Evolutionary conservation across 2,329 filamentous ascomycete genomes (phyloP).

Genomic region (Ophiostoma australiae): DNA sequence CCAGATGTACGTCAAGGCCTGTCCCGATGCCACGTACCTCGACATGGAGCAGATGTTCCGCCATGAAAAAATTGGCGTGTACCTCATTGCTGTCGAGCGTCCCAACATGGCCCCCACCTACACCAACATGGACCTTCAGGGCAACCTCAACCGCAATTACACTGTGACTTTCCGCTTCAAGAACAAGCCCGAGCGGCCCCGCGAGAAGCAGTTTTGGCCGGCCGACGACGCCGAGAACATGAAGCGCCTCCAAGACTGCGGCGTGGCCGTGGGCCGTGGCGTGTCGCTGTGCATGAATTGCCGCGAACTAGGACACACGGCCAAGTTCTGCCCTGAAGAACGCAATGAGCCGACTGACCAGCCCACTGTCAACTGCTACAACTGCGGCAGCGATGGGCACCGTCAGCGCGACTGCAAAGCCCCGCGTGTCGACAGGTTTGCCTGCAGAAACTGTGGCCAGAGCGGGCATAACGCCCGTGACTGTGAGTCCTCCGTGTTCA

Average conservation of each 20-base stretch:
- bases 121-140: slow-evolving; percentile 69
- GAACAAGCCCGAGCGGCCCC: slow-evolving; percentile 52
- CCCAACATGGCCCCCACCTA: slow-evolving; percentile 48
- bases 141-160: slow-evolving; percentile 60
- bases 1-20: slow-evolving; percentile 58
- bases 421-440: slow-evolving; percentile 59
- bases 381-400: slow-evolving; percentile 61
- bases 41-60: slow-evolving; percentile 60
- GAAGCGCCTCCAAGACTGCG: slow-evolving; percentile 59
- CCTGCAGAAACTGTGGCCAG: slow-evolving; percentile 63
- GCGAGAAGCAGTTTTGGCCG: slow-evolving; percentile 58
- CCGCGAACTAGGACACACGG: slow-evolving; percentile 56
- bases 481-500: slow-evolving; percentile 37
- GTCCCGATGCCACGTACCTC: slow-evolving; percentile 52
- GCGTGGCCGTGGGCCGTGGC: slow-evolving; percentile 56
- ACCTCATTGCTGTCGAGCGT: slow-evolving; percentile 59
- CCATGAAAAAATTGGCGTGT: slow-evolving; percentile 48
- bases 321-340: slow-evolving; percentile 58
- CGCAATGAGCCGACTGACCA: slow-evolving; percentile 43
- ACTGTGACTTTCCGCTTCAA: slow-evolving; percentile 59
- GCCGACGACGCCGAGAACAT: slow-evolving; percentile 55
- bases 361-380: slow-evolving; percentile 54
- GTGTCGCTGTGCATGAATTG: slow-evolving; percentile 61
- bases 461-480: slow-evolving; percentile 48
- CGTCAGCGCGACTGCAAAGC: slow-evolving; percentile 62